Percentiles rank a stretch among this genome's conserved stretches.
phyloP scores from a whole-genome alignment of 257 asterid genomes.

The Nicotiana knightiana region DNA sequence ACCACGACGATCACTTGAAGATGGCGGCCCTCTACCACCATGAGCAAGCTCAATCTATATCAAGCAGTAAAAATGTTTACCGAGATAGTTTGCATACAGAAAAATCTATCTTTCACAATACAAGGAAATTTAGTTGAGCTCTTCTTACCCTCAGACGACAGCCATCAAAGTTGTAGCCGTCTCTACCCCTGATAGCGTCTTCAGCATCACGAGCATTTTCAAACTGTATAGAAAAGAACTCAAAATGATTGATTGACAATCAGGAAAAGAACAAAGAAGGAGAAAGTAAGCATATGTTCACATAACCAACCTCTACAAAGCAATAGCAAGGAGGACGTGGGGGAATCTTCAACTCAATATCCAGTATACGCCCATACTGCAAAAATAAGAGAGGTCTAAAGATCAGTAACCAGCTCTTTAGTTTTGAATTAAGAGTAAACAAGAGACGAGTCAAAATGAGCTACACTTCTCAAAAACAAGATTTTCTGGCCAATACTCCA shows the following conservation, averaged over 20 bases:
- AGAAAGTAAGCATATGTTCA: no score
- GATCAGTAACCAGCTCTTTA: background rate
- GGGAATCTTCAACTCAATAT: slow-evolving; percentile 91
- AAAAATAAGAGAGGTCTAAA: slow-evolving; percentile 1
- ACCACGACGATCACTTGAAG: slow-evolving; percentile 89
- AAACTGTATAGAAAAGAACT: slow-evolving; percentile 36
- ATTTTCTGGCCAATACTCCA: no score
- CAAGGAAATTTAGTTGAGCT: background rate
- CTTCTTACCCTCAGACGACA: slow-evolving; percentile 69
- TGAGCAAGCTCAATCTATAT: slow-evolving; percentile 87
- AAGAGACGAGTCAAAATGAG: background rate
- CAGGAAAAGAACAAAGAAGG: background rate
- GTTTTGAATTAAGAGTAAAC: background rate
- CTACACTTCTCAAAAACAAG: background rate
- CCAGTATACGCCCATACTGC: slow-evolving; percentile 96
- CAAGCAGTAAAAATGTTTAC: background rate
- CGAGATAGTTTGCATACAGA: no score
- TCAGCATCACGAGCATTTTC: slow-evolving; percentile 88
- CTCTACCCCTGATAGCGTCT: slow-evolving; percentile 95
- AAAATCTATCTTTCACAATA: no score
- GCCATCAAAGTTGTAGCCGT: slow-evolving; percentile 95
- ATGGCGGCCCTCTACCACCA: slow-evolving; percentile 95
- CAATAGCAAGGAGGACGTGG: slow-evolving; percentile 98
- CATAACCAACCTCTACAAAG: slow-evolving; percentile 74
- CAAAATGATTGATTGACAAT: background rate